Conservation (phyloP, 2,329 filamentous ascomycete species). For the Chaetomiaceae sp. region DNA sequence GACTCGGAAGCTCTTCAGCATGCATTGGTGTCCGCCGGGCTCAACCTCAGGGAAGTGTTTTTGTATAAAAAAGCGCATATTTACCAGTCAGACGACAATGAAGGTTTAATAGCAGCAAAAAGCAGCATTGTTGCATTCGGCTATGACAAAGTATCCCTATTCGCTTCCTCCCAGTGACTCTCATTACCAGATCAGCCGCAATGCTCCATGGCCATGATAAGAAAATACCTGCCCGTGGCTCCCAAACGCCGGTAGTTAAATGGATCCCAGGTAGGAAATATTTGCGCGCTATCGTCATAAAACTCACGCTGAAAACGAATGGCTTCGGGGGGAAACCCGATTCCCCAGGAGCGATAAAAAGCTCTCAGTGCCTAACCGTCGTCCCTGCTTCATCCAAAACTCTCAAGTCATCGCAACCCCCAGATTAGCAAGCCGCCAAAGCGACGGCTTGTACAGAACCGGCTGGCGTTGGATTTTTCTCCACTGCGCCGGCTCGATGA, state of each 20-base stretch:
- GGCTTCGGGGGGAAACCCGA: not conserved
- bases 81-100: too few relatives aligned
- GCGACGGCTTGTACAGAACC: too few relatives aligned
- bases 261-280: not conserved
- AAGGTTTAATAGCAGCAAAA: not conserved
- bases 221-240: not conserved
- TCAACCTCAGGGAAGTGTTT: not conserved
- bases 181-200: not conserved
- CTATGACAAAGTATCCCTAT: constrained; percentile 1
- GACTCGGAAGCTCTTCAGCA: not conserved
- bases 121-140: not conserved
- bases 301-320: not conserved
- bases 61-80: not conserved
- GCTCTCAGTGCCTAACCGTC: not conserved
- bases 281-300: not conserved
- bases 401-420: not conserved
- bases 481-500: constrained; percentile 6
- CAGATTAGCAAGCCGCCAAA: not conserved
- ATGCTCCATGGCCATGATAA: not conserved
- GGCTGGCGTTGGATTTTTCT: too few relatives aligned
- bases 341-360: not conserved
- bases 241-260: not conserved
- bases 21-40: not conserved
- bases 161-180: constrained; percentile 12
- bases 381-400: not conserved